Evolutionary conservation across 257 asterid species (phyloP), one percentile per base, ranked within the genome.

Genomic region (Solanum sitiens): DNA sequence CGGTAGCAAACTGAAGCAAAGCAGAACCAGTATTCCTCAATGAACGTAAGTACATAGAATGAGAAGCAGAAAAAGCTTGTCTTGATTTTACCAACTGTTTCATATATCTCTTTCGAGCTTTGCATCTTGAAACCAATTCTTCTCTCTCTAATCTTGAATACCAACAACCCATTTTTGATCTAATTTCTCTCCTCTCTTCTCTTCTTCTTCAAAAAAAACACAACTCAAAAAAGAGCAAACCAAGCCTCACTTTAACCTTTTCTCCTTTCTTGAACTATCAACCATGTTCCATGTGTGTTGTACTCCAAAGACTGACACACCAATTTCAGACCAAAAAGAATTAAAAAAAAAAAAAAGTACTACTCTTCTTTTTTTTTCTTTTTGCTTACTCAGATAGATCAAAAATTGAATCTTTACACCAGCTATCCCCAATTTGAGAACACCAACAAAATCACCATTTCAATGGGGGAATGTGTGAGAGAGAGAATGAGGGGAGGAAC

Each of bases 81-180:
- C 99, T 91, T 2, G 99, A 95, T 59, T 97, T 96, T 16, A 97
- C 98, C n/a, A 96, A 91, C 87, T 97, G 98, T 89, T 97, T 97
- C 98, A 95, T 95, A 87, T 96, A 95, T 86, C 95, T 90, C 90
- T 90, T 94, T 73, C 99, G 89, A 20, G 98, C 98, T 87, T 93
- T 97, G 85, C 99, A 97, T 85, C 99, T 93, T 23, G 98, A 91
- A 8, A 97, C 98, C 98, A 96, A 92, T 83, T 96, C 99, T 90
- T 94, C 98, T 82, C 94, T 91, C 72, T 93, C 94, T 71, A 91
- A 86, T 90, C 98, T 95, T 67, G 99, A 96, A 89, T 94, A 93
- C 94, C 94, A 96, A 87, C 98, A 93, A 32, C 99, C 99, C 99
- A 97, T 96, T 90, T 91, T 76, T 32, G 12, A 59, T 65, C 71